Evolutionary conservation across 1,284 basidiomycete genomes (phyloP), one percentile per base, ranked within the genome.

Genomic region (Tremellales sp.): DNA sequence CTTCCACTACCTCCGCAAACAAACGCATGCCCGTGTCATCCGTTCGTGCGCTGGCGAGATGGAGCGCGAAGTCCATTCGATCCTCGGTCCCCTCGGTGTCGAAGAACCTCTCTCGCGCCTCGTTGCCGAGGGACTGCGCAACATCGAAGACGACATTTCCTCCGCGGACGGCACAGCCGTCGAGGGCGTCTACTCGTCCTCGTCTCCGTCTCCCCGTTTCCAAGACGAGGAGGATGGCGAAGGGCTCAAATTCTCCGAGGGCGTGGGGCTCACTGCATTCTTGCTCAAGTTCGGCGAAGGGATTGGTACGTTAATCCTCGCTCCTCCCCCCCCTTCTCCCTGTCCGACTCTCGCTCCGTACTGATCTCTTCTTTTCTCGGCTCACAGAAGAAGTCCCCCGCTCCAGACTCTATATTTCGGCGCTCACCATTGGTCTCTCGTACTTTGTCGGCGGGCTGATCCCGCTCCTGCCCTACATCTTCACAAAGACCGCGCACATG

Each of bases 1-100:
- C 73, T 92, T 88, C 74, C 85, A 85, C 50, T 94, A 87, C 73
- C 81, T 87, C 33, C 81, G 78, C 31, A 78, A 80, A 35, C 79
- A 82, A 56, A 91, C 87, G 4, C 77, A 83, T 45, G 79, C 84
- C n/a, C 84, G 93, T 33, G 91, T 97, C 13, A 71, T 81, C 5
- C 82, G 89, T 14, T 89, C 85, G 43, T 97, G 94, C 68, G 81
- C 83, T 18, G 89, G 89, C 47, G 93, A 97, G 76, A 87, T 97
- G 81, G 90, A 97, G 73, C 82, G 93, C 41, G 94, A 97, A 70
- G 91, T 97, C 0, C 79, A 85, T 53, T 85, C 82, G 34, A 82
- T 98, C 4, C 82, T 97, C 10, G 87, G 85, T 2, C 86, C 88
- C 0, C 79, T 95, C 40, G 94, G 94, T 38, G 81, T 98, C 27